A percentile compares a stretch with the other conserved stretches of the same genome.
phyloP scores from a whole-genome alignment of 306 rosid species.

The Calophaca sinica region DNA sequence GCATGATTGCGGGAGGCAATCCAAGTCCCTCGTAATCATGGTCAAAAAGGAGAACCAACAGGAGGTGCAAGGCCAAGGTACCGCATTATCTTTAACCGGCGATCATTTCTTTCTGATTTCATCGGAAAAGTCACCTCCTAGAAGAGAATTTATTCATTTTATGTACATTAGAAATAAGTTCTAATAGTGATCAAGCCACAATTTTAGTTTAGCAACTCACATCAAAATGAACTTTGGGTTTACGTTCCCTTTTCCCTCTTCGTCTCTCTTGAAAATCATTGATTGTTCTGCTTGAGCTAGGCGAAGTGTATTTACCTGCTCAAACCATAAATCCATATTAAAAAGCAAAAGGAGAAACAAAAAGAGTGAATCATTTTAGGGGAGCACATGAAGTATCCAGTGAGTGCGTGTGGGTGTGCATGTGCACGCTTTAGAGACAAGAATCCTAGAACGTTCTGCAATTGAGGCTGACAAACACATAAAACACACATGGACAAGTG shows the following conservation, averaged over 20 bases:
- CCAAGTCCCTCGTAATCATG: background rate
- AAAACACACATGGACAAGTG: conserved; percentile 22
- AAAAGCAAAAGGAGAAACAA: conserved; percentile 12
- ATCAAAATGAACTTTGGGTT: conserved; percentile 73
- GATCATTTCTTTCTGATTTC: conserved; percentile 57
- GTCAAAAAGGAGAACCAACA: conserved; percentile 70
- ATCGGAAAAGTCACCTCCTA: conserved; percentile 61
- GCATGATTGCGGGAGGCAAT: too few relatives aligned
- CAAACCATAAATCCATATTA: conserved; percentile 33
- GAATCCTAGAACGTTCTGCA: background rate
- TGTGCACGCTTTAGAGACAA: conserved; percentile 21
- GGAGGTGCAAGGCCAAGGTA: conserved; percentile 78
- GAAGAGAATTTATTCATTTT: conserved; percentile 38
- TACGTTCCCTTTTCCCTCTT: conserved; percentile 76
- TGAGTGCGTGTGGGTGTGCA: background rate
- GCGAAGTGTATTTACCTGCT: conserved; percentile 67
- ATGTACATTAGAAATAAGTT: conserved; percentile 36
- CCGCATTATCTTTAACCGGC: conserved; percentile 80
- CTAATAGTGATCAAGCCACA: conserved; percentile 21
- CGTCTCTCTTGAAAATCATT: conserved; percentile 58
- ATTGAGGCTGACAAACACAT: conserved; percentile 39
- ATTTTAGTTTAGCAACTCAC: conserved; percentile 53
- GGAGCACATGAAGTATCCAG: conserved; percentile 7
- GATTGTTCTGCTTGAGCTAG: conserved; percentile 60
- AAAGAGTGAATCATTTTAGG: conserved; percentile 9